These are phyloP conservation scores for Dioszegia aurantiaca DNA, from an alignment of 768 basidiomycete genomes.

Conservation along the genomic window DNA sequence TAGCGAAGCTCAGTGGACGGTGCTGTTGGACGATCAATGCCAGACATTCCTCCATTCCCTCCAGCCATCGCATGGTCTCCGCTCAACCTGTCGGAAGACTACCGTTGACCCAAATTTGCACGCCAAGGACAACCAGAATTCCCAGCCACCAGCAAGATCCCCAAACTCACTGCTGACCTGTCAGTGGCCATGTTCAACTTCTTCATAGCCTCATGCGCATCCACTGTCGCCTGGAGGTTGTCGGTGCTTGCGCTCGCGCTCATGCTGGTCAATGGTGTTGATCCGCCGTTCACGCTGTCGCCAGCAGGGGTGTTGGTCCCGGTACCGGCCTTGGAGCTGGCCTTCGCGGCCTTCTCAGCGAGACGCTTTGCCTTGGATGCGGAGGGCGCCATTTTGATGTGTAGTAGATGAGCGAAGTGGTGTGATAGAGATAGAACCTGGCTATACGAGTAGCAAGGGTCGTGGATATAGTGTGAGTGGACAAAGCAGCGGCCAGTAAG, in stretches of 20 bases:
- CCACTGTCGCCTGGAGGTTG: constrained; percentile 66
- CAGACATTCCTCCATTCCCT: not conserved
- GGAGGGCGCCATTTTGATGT: constrained; percentile 50
- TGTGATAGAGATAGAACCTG: not conserved
- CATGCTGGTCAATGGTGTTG: constrained; percentile 78
- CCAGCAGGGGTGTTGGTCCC: constrained; percentile 61
- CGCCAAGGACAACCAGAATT: too few species aligned
- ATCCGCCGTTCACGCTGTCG: constrained; percentile 62
- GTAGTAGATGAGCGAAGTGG: not conserved
- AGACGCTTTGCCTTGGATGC: constrained; percentile 74
- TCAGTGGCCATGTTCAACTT: constrained; percentile 87
- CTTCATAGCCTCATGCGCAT: constrained; percentile 64
- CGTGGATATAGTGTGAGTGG: constrained; percentile 2
- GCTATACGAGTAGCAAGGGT: not conserved
- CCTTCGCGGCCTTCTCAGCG: constrained; percentile 77
- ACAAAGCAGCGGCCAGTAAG: constrained; percentile 4
- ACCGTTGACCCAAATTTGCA: too few species aligned
- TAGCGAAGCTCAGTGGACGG: constrained; percentile 44
- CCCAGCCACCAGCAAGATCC: too few species aligned
- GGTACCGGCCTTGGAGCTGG: constrained; percentile 49
- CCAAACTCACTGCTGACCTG: constrained; percentile 60
- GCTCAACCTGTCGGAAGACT: too few species aligned
- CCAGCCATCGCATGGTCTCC: too few species aligned
- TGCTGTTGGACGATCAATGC: too few species aligned
- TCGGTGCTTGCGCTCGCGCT: constrained; percentile 78